A percentile compares a stretch with the other conserved stretches of the same genome.
These are phyloP conservation scores for Fragaria ananassa DNA, from an alignment of 306 rosid species.

Conservation along the genomic window DNA sequence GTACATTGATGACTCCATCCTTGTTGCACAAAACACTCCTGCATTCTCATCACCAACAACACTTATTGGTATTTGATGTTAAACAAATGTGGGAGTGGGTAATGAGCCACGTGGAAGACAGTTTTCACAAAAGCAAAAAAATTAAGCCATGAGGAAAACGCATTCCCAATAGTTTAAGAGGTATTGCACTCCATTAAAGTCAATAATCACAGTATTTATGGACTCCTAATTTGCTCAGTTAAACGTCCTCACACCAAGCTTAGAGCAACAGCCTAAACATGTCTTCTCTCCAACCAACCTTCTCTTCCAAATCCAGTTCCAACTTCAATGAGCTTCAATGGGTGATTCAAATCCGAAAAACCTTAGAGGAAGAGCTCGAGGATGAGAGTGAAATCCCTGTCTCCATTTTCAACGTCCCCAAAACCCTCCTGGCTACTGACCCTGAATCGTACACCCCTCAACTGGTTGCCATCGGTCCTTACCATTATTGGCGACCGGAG, in stretches of 20 bases:
- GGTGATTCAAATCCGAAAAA: slow-evolving; percentile 57
- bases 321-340: slow-evolving; percentile 54
- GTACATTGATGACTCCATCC: no score
- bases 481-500: slow-evolving; percentile 70
- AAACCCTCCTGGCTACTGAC: slow-evolving; percentile 33
- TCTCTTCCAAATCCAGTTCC: slow-evolving; percentile 31
- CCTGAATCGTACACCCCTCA: slow-evolving; percentile 69
- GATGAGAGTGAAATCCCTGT: slow-evolving; percentile 45
- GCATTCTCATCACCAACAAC: neutral
- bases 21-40: neutral
- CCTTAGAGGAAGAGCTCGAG: slow-evolving; percentile 61
- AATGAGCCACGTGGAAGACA: neutral
- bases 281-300: slow-evolving; percentile 22
- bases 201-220: slow-evolving; percentile 12
- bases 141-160: slow-evolving; percentile 31
- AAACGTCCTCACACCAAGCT: slow-evolving; percentile 19
- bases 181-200: neutral
- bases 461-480: slow-evolving; percentile 73
- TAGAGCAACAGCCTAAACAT: slow-evolving; percentile 1
- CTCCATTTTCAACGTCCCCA: slow-evolving; percentile 58
- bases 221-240: neutral
- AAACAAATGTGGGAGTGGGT: neutral
- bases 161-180: slow-evolving; percentile 3
- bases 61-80: neutral
- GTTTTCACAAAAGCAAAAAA: neutral